These are phyloP conservation scores for Gastrodia elata DNA, from an alignment of 106 monocot species.

Conservation along the genomic window DNA sequence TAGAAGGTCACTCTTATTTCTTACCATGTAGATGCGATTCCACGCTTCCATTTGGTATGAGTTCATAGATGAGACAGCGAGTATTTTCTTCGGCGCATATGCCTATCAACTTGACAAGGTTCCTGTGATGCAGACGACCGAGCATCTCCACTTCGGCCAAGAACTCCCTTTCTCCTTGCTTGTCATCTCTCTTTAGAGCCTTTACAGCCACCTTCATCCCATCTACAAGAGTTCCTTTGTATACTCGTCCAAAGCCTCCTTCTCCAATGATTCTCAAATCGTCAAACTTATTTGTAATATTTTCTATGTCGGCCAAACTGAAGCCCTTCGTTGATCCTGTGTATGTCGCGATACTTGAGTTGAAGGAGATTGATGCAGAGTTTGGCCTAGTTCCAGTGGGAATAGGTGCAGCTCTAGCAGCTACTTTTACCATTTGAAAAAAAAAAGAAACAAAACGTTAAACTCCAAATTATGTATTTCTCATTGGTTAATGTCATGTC, in stretches of 20 bases:
- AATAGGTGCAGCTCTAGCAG: slow-evolving; percentile 26
- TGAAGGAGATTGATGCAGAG: slow-evolving; percentile 65
- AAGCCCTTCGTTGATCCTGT: slow-evolving; percentile 61
- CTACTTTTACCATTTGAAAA: slow-evolving; percentile 7
- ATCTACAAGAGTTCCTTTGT: slow-evolving; percentile 63
- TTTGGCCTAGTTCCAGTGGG: slow-evolving; percentile 38
- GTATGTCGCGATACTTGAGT: slow-evolving; percentile 65
- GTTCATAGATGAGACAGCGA: slow-evolving; percentile 82
- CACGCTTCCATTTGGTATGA: slow-evolving; percentile 89
- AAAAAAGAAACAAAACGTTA: background rate
- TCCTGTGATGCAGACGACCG: slow-evolving; percentile 86
- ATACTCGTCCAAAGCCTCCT: slow-evolving; percentile 93
- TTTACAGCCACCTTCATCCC: slow-evolving; percentile 72
- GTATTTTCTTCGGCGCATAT: slow-evolving; percentile 66
- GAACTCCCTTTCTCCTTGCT: slow-evolving; percentile 81
- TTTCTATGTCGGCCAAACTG: slow-evolving; percentile 59
- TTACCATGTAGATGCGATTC: slow-evolving; percentile 97
- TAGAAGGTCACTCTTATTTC: background rate
- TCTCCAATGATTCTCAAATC: slow-evolving; percentile 68
- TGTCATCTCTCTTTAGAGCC: slow-evolving; percentile 85
- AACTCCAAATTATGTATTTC: background rate
- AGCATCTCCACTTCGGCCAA: slow-evolving; percentile 95
- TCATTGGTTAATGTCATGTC: background rate
- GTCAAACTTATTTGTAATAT: slow-evolving; percentile 61
- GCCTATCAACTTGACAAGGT: slow-evolving; percentile 89